phyloP scores from a whole-genome alignment of 129 eudicot species.

The carrot (Daucus carota) region DH1_v3.0 NC_030385.2:43693001-43693500 shows the following conservation, averaged over 20 bases:
- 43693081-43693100: neutral
- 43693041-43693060: neutral
- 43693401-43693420: neutral
- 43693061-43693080: neutral
- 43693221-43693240: conserved; percentile 78
- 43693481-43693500: conserved; percentile 58
- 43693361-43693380: neutral
- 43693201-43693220: conserved; percentile 62
- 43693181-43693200: conserved; percentile 47
- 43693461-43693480: conserved; percentile 75
- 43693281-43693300: conserved; percentile 56
- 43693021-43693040: neutral
- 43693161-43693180: conserved; percentile 62
- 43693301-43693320: conserved; percentile 71
- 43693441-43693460: neutral
- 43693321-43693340: conserved; percentile 8
- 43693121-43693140: conserved; percentile 59
- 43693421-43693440: conserved; percentile 1
- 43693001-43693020: neutral
- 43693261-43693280: conserved; percentile 42
- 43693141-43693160: conserved; percentile 90
- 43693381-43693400: neutral
- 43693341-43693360: neutral
- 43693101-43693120: conserved; percentile 57
- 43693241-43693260: conserved; percentile 82